phyloP scores from a whole-genome alignment of 495 filamentous ascomycete species.

The Hypoxylon rickii region DNA sequence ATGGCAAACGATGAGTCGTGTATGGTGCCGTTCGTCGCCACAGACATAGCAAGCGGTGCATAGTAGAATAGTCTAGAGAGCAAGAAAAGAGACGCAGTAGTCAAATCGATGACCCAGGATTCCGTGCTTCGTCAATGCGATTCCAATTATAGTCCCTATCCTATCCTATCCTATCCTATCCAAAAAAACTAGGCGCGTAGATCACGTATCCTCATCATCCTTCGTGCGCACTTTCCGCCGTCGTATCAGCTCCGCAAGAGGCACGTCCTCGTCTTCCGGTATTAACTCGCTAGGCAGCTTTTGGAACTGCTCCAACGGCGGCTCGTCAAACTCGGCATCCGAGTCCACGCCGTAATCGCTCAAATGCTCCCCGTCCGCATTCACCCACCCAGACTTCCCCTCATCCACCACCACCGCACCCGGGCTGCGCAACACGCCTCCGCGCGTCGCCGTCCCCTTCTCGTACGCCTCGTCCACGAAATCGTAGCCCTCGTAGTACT shows the following conservation, averaged over 20 bases:
- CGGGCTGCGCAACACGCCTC: not conserved
- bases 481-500: conserved; percentile 34
- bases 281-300: no score
- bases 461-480: conserved; percentile 38
- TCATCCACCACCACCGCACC: conserved; percentile 32
- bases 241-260: conserved; percentile 48
- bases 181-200: no score
- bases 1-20: no score
- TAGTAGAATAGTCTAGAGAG: no score
- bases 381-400: conserved; percentile 74
- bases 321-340: conserved; percentile 73
- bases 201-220: conserved; percentile 35
- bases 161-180: no score
- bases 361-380: conserved; percentile 82
- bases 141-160: no score
- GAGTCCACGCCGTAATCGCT: conserved; percentile 92
- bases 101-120: no score
- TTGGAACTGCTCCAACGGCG: not conserved
- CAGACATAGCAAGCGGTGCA: no score
- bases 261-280: not conserved
- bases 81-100: no score
- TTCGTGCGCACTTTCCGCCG: conserved; percentile 47
- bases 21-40: no score
- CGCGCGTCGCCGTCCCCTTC: conserved; percentile 23
- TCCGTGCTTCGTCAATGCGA: no score